Percentiles rank a stretch among this genome's conserved stretches.
These are phyloP conservation scores for Zea luxurians DNA, from an alignment of 176 grass and related monocot genomes.

Conservation along the genomic window DNA sequence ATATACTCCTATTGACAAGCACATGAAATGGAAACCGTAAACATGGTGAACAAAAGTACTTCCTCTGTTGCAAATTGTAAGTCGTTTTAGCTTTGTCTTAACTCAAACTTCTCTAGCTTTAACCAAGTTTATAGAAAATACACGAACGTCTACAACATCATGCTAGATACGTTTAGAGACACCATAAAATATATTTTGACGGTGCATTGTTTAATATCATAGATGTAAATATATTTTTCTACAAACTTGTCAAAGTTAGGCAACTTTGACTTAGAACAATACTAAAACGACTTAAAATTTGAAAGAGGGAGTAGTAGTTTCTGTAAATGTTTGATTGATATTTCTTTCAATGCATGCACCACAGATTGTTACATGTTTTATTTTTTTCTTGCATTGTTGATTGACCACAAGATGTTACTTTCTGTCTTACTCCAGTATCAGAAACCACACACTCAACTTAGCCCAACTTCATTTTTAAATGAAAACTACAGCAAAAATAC, in stretches of 20 bases:
- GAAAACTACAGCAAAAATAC: neutral
- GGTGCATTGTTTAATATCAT: neutral
- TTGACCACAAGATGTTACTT: neutral
- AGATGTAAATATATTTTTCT: neutral
- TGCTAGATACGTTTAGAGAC: neutral
- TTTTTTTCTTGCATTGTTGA: neutral
- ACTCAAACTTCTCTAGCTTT: neutral
- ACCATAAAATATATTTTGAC: neutral
- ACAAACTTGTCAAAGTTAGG: neutral
- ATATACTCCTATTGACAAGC: neutral
- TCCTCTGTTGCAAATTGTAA: neutral
- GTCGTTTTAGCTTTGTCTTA: neutral
- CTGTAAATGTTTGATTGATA: neutral
- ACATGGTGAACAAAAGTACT: neutral
- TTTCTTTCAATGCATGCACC: neutral
- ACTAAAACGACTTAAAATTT: neutral
- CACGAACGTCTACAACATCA: neutral
- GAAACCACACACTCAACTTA: neutral
- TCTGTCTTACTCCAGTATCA: neutral
- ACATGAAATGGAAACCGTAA: neutral
- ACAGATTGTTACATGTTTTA: neutral
- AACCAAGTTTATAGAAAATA: neutral
- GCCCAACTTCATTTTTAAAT: neutral
- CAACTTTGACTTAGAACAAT: neutral
- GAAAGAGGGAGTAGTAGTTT: neutral